A percentile compares a stretch with the other conserved stretches of the same genome.
phyloP scores from a whole-genome alignment of 768 basidiomycete species.

The Paxillus ammoniavirescens region DNA sequence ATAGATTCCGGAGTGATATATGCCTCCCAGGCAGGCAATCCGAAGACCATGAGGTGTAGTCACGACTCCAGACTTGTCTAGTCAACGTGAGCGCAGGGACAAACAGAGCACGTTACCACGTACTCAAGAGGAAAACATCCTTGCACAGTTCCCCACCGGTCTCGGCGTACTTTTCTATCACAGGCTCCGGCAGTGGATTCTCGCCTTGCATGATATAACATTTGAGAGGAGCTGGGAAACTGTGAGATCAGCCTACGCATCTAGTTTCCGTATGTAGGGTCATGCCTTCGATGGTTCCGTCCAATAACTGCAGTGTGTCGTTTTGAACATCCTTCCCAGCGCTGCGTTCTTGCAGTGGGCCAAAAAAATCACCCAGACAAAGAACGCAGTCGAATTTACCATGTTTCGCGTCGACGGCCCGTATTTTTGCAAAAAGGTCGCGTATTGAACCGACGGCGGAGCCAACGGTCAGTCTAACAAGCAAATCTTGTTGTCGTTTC shows the following conservation, averaged over 20 bases:
- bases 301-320: conserved; percentile 59
- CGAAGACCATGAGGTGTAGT: conserved; percentile 78
- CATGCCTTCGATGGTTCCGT: conserved; percentile 66
- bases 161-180: conserved; percentile 73
- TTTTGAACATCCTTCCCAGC: conserved; percentile 38
- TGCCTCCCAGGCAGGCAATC: conserved; percentile 84
- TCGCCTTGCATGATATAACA: conserved; percentile 94
- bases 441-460: conserved; percentile 73
- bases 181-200: conserved; percentile 64
- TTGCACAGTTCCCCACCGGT: conserved; percentile 78
- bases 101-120: conserved; percentile 27
- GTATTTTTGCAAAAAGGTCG: conserved; percentile 78
- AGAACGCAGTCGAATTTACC: conserved; percentile 88
- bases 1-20: conserved; percentile 63
- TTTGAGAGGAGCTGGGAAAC: conserved; percentile 70
- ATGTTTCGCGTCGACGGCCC: conserved; percentile 84
- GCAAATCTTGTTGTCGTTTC: background rate
- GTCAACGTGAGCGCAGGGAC: conserved; percentile 4
- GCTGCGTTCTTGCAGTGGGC: conserved; percentile 40
- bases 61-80: conserved; percentile 80
- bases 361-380: conserved; percentile 86
- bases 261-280: background rate
- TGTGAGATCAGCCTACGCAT: conserved; percentile 12
- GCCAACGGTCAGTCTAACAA: conserved; percentile 69
- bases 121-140: conserved; percentile 85